Evolutionary conservation across 441 rosid genomes (phyloP).

Genomic region (Bocquillonia castaneifolia): DNA sequence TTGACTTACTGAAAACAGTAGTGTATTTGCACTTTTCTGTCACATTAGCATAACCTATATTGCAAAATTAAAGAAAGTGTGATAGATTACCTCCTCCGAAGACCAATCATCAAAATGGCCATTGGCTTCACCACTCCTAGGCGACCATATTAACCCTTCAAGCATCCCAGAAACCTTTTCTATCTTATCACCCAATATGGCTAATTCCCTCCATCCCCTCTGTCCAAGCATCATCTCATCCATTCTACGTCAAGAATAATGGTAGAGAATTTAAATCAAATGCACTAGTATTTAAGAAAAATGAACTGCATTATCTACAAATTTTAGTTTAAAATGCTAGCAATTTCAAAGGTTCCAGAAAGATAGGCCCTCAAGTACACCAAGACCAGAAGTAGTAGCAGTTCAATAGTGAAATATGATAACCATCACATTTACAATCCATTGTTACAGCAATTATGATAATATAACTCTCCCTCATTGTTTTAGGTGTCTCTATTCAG

Average conservation of each 20-base stretch:
- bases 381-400: slow-evolving; percentile 3
- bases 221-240: slow-evolving; percentile 98
- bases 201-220: slow-evolving; percentile 88
- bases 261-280: neutral
- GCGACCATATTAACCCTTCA: slow-evolving; percentile 84
- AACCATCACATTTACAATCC: neutral
- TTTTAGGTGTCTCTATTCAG: no score
- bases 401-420: neutral
- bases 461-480: no score
- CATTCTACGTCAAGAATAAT: slow-evolving; percentile 47
- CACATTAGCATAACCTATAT: neutral
- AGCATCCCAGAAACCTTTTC: slow-evolving; percentile 73
- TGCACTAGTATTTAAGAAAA: neutral
- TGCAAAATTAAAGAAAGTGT: neutral
- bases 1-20: neutral
- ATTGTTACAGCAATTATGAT: neutral
- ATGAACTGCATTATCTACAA: neutral
- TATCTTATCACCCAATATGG: slow-evolving; percentile 64
- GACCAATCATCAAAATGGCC: slow-evolving; percentile 50
- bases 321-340: neutral
- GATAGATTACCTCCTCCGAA: slow-evolving; percentile 53
- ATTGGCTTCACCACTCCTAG: slow-evolving; percentile 52
- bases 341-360: neutral
- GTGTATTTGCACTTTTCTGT: no score
- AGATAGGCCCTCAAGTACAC: neutral